Evolutionary conservation across 2,329 filamentous ascomycete genomes (phyloP).

Genomic region (Cryphonectria parasitica): DNA sequence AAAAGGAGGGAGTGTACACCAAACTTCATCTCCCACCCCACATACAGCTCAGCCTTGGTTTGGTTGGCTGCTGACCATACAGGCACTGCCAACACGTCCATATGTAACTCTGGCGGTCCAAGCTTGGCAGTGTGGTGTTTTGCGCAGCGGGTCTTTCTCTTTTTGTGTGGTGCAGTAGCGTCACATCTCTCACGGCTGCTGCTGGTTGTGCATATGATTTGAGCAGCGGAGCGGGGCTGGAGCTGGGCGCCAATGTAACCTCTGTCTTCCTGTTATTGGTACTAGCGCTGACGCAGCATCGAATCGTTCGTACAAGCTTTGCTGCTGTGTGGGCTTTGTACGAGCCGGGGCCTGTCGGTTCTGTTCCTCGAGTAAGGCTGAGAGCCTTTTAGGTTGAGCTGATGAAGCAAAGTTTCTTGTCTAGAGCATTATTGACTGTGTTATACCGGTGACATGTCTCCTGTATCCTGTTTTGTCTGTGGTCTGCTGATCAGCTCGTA

Average conservation of each 20-base stretch:
- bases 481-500: not conserved
- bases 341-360: conserved; percentile 2
- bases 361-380: not conserved
- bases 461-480: not conserved
- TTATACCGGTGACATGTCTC: not conserved
- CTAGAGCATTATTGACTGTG: not conserved
- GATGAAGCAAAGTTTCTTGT: not conserved
- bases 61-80: conserved; percentile 5
- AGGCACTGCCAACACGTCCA: conserved; percentile 7
- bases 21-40: not conserved
- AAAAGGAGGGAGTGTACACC: conserved; percentile 21
- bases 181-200: not conserved
- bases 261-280: not conserved
- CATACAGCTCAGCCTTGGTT: conserved; percentile 4
- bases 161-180: conserved; percentile 6
- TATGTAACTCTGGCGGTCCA: not conserved
- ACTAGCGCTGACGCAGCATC: conserved; percentile 1
- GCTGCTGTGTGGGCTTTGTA: not conserved
- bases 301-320: not conserved
- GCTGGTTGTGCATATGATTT: not conserved
- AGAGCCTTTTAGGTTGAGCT: not conserved
- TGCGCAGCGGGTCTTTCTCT: conserved; percentile 1
- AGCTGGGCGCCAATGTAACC: conserved; percentile 2
- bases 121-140: conserved; percentile 13
- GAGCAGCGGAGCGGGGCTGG: not conserved